phyloP scores from a whole-genome alignment of 441 rosid species.

The Pelargonium australe region DNA sequence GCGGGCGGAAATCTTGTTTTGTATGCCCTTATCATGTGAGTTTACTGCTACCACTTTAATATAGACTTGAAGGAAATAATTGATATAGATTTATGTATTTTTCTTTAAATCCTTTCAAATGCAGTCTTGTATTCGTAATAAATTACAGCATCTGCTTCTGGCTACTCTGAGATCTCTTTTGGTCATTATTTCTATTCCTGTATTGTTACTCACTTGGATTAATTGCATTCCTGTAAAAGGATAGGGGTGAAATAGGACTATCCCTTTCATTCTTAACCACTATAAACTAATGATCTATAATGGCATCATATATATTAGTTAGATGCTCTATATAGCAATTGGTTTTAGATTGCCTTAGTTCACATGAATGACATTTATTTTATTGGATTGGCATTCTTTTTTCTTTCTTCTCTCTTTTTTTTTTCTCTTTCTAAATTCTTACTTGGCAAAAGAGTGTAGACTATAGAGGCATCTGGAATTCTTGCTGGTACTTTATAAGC shows the following conservation, averaged over 20 bases:
- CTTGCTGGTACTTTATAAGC: neutral
- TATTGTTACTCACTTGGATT: too few species aligned
- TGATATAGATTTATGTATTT: neutral
- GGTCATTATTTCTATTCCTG: too few species aligned
- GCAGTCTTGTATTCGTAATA: too few species aligned
- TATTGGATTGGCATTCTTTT: neutral
- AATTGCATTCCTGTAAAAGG: too few species aligned
- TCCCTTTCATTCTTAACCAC: neutral
- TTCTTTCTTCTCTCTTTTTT: neutral
- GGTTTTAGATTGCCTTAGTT: neutral
- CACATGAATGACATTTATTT: neutral
- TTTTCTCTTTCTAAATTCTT: neutral
- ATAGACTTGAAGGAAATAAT: neutral
- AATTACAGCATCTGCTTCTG: too few species aligned
- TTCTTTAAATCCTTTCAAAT: neutral
- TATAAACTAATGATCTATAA: neutral
- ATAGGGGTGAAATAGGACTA: too few species aligned
- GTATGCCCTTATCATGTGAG: conserved; percentile 91
- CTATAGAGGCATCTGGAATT: neutral
- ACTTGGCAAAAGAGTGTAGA: neutral
- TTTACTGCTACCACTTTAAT: neutral
- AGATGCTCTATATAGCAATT: neutral
- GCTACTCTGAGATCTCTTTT: too few species aligned
- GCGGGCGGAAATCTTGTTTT: conserved; percentile 69
- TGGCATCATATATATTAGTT: neutral